A percentile compares a stretch with the other conserved stretches of the same genome.
Evolutionary conservation across 495 filamentous ascomycete species (phyloP).

Genomic region (Trichocladium antarcticum): DNA sequence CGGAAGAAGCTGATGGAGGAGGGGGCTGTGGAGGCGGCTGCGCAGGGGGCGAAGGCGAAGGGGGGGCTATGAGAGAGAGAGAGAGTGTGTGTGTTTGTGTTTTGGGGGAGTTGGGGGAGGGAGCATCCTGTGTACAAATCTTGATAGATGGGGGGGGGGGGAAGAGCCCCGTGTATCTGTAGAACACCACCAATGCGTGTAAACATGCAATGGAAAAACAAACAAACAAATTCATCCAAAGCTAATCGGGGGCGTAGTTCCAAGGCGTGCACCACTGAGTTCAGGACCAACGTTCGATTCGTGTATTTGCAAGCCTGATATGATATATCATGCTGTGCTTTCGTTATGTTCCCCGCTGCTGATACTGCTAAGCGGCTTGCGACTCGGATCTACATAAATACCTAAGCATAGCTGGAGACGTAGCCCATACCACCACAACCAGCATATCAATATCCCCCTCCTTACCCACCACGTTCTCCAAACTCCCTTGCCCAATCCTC

Average conservation of each 20-base stretch:
- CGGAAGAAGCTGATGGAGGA: conserved; percentile 6
- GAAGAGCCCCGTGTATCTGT: neutral
- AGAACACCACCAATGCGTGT: neutral
- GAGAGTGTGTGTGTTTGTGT: neutral
- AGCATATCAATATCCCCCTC: too few species aligned
- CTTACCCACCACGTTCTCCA: conserved; percentile 75
- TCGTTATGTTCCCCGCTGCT: neutral
- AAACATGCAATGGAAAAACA: neutral
- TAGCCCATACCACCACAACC: neutral
- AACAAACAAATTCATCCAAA: too few species aligned
- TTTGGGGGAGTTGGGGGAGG: neutral
- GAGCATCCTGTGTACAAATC: conserved; percentile 1
- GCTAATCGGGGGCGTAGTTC: too few species aligned
- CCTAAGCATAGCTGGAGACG: conserved; percentile 6
- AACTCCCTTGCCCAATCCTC: conserved; percentile 92
- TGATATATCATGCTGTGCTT: neutral
- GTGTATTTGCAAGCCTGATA: too few species aligned
- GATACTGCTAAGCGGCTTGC: neutral
- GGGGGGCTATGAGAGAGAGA: neutral
- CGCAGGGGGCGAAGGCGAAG: neutral
- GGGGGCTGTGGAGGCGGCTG: neutral
- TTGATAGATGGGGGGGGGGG: neutral
- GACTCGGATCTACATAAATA: neutral
- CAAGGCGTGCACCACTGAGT: too few species aligned
- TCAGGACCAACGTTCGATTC: too few species aligned